Evolutionary conservation across 1,139 yeast species (phyloP), one percentile per base, ranked within the genome.

Genomic region (Kurtzmaniella natalensis): DNA sequence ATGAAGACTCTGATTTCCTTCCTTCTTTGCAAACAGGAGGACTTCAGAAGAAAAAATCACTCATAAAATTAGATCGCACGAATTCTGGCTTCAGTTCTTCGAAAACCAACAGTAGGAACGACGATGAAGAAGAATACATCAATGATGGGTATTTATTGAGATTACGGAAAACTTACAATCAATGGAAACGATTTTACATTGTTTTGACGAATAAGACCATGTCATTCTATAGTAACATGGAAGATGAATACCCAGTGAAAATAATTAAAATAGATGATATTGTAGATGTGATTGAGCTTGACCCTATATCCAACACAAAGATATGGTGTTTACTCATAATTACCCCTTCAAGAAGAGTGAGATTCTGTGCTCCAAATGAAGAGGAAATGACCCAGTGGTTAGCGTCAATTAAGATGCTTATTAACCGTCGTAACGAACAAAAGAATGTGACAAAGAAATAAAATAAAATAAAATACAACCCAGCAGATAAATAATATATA

Each of bases 221-320:
- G 22, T 51, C 60, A 30, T 60, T 74, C 39, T 70, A 67, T 59
- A 72, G 70, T 43, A 47, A 50, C 15, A 47, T 40, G 5, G 39
- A 41, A 5, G 54, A 49, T 20, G 44, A 34, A n/a, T 35, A 39
- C 28, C 42, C 48, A 10, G 35, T 49, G 41, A 69, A 70, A 45
- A 43, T 47, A 25, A 53, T 72, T 7, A 47, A 52, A 4, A 47
- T 70, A 5, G 43, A 48, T 5, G 65, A 68, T 28, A 50, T 76
- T n/a, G 50, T 67, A 10, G 81, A 76, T 44, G 76, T 69, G 19
- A 71, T 74, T 27, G 81, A 76, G 41, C 50, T 73, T 29, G 80
- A 75, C 37, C 70, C 77, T 2, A 36, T 70, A 17, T 61, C 73
- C 6, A 60, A 57, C 34, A 50, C 69, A 7, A 71, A 65, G 40